Evolutionary conservation across 2,329 filamentous ascomycete species (phyloP).

Genomic region (Colletotrichum filicis): DNA sequence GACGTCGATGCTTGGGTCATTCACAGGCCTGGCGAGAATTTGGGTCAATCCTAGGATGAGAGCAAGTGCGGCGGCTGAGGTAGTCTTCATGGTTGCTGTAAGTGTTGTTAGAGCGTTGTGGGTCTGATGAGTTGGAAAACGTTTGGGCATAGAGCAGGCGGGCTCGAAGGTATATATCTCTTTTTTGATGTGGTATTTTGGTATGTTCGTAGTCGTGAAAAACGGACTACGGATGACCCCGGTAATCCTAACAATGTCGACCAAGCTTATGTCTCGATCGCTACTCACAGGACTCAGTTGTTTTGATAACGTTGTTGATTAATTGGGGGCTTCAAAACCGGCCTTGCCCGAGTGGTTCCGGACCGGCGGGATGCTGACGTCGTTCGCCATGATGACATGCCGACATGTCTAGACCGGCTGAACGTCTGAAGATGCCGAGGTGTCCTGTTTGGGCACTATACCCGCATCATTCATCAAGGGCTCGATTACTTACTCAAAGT

Average conservation of each 20-base stretch:
- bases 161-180: not conserved
- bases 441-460: not conserved
- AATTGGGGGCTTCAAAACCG: too few species aligned
- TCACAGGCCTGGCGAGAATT: not conserved
- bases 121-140: accelerated
- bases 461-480: not conserved
- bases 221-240: not conserved
- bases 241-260: not conserved
- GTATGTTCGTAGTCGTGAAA: not conserved
- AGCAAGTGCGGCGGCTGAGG: not conserved
- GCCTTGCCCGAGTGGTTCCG: not conserved
- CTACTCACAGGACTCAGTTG: not conserved
- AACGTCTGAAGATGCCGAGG: not conserved
- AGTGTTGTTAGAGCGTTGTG: not conserved
- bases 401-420: not conserved
- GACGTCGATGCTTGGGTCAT: not conserved
- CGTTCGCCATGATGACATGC: not conserved
- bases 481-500: not conserved
- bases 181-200: not conserved
- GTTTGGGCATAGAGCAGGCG: not conserved
- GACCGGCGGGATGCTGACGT: slow-evolving; percentile 4
- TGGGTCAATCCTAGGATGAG: not conserved
- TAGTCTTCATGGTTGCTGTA: slow-evolving; percentile 4
- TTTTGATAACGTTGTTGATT: not conserved
- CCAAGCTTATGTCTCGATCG: not conserved